These are phyloP conservation scores for Hymenoscyphus scutula DNA, from an alignment of 2,329 filamentous ascomycete species.

Conservation along the genomic window DNA sequence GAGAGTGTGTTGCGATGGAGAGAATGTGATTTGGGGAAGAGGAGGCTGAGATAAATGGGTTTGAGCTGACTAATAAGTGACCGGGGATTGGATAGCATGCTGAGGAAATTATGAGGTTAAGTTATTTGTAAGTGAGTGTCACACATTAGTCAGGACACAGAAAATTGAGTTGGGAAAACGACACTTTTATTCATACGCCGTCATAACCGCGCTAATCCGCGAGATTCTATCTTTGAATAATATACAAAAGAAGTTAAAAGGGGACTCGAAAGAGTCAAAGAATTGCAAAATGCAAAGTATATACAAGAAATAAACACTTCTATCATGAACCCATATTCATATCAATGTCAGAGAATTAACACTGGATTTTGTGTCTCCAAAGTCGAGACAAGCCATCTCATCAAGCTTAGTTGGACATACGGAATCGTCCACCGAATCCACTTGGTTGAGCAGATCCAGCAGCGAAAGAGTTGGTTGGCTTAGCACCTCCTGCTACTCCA, in stretches of 20 bases:
- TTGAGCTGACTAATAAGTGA: not conserved
- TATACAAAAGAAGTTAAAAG: not conserved
- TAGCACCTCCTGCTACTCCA: conserved; percentile 1
- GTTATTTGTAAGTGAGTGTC: not conserved
- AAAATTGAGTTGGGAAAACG: not conserved
- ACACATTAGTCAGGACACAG: not conserved
- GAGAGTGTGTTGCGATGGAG: not conserved
- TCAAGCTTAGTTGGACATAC: not conserved
- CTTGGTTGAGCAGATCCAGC: not conserved
- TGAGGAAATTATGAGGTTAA: not conserved
- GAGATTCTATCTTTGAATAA: not conserved
- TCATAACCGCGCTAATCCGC: not conserved
- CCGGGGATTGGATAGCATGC: not conserved
- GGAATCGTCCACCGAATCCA: not conserved
- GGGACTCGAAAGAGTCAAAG: not conserved
- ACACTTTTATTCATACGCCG: not conserved
- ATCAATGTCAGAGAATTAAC: not conserved
- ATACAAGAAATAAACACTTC: conserved; percentile 5
- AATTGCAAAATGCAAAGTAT: not conserved
- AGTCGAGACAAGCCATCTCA: not conserved
- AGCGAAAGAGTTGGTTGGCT: conserved; percentile 5
- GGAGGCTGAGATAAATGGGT: not conserved
- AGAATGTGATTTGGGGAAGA: not conserved
- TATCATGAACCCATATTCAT: conserved; percentile 3
- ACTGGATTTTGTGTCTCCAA: not conserved